Base-by-base conservation (phyloP, 2,329 filamentous ascomycete genomes). In the Neonectria ditissima region DNA sequence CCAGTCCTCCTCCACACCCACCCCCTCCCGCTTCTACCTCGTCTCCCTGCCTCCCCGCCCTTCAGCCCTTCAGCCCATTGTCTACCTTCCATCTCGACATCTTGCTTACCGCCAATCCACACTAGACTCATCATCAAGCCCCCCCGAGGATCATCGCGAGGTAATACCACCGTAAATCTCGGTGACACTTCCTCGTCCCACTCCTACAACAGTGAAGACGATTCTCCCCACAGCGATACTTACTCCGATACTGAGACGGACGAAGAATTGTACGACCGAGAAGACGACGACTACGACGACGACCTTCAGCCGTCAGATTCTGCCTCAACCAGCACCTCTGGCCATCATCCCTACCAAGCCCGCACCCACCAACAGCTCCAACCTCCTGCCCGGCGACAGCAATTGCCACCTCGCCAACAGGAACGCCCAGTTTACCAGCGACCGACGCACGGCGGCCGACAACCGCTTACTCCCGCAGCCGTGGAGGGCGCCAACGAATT, bases 401-500 rank as follows among this genome's bases (percentile, higher is more conserved):
- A 84, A 79, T 62, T 74, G 37, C 74, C 74, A 55, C 78, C 81
- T 76, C 63, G 53, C 43, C 53, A 56, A 41, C 69, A 67, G 47
- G 69, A 74, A 78, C 56, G 55, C 7, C 56, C 65, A 48, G 45
- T 60, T 45, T 70, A 68, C 55, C 70, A 69, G 39, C 63, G 69
- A 70, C 70, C 65, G 50, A 62, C 62, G 62, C 66, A 65, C 64
- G 58, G 69, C 43, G 67, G 57, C 22, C 53, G 65, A 53, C 60
- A 62, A 62, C 70, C 68, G 65, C 62, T 45, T 18, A 45, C 84
- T 68, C 82, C 87, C 59, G 86, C 87, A 81, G 91, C 85, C 76
- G 83, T 86, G 81, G 90, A 91, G 76, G 86, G 86, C 37, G 83
- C 83, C 20, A 88, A 92, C 24, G 88, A 92, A n/a, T 90, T 85